Evolutionary conservation across 306 rosid genomes (phyloP).

Genomic region (Ormosia emarginata): DNA sequence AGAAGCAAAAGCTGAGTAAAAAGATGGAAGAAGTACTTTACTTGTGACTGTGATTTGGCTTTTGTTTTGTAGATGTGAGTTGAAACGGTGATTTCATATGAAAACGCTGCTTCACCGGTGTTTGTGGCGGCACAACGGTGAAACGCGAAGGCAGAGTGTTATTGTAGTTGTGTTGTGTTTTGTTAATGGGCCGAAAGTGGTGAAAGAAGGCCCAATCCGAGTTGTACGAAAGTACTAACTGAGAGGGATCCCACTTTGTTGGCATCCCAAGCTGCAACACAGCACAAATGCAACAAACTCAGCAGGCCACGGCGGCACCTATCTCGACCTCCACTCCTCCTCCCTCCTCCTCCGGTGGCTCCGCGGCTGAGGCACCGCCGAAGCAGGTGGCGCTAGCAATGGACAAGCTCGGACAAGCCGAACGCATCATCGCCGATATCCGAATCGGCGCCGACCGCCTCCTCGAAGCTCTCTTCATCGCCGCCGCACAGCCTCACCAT

Average conservation of each 20-base stretch:
- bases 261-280: not conserved
- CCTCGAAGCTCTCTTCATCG: constrained; percentile 75
- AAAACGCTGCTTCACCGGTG: too few species aligned
- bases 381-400: constrained; percentile 90
- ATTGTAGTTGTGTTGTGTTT: too few species aligned
- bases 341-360: constrained; percentile 28
- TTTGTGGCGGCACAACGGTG: too few species aligned
- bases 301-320: constrained; percentile 37
- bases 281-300: constrained; percentile 48
- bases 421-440: constrained; percentile 77
- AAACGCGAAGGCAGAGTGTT: too few species aligned
- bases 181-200: not conserved
- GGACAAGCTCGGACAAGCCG: constrained; percentile 82
- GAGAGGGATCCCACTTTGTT: not conserved
- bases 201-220: constrained; percentile 15
- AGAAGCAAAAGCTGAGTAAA: not conserved
- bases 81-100: too few species aligned
- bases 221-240: constrained; percentile 25
- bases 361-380: constrained; percentile 77
- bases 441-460: constrained; percentile 91
- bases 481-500: constrained; percentile 70
- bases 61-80: too few species aligned
- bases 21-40: not conserved
- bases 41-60: too few species aligned
- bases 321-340: constrained; percentile 39